These are phyloP conservation scores for Penicillium bialowiezense DNA, from an alignment of 495 filamentous ascomycete species.

Conservation along the genomic window DNA sequence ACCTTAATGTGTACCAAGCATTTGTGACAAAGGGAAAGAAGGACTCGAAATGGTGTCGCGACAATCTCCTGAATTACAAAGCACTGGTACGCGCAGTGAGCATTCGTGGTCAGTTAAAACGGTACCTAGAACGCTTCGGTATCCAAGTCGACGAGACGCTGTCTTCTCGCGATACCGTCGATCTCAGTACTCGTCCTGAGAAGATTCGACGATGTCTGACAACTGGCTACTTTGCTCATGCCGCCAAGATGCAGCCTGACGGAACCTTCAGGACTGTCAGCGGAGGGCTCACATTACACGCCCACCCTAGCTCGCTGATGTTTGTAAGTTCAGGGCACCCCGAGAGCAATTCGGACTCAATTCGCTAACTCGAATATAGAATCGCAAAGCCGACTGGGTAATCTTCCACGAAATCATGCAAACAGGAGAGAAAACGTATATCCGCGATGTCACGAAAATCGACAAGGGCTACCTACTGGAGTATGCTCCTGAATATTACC, in stretches of 20 bases:
- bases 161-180: slow-evolving; percentile 23
- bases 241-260: slow-evolving; percentile 92
- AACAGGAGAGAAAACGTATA: slow-evolving; percentile 84
- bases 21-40: slow-evolving; percentile 86
- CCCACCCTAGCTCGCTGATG: slow-evolving; percentile 91
- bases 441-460: slow-evolving; percentile 87
- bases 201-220: slow-evolving; percentile 84
- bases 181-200: slow-evolving; percentile 55
- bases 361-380: slow-evolving; percentile 44
- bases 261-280: slow-evolving; percentile 82
- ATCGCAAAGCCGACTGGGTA: slow-evolving; percentile 96
- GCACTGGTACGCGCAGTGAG: slow-evolving; percentile 78
- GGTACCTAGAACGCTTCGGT: slow-evolving; percentile 84
- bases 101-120: slow-evolving; percentile 79
- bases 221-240: slow-evolving; percentile 91
- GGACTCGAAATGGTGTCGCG: slow-evolving; percentile 80
- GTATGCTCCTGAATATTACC: slow-evolving; percentile 84
- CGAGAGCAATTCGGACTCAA: not conserved
- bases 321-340: slow-evolving; percentile 56
- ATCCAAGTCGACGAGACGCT: slow-evolving; percentile 64
- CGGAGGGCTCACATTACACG: slow-evolving; percentile 70
- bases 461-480: slow-evolving; percentile 89
- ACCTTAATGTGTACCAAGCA: slow-evolving; percentile 89
- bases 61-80: slow-evolving; percentile 84
- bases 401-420: slow-evolving; percentile 96